Evolutionary conservation across 164 flowering plant genomes (phyloP).

Genomic region (Stephania cephalantha): DNA sequence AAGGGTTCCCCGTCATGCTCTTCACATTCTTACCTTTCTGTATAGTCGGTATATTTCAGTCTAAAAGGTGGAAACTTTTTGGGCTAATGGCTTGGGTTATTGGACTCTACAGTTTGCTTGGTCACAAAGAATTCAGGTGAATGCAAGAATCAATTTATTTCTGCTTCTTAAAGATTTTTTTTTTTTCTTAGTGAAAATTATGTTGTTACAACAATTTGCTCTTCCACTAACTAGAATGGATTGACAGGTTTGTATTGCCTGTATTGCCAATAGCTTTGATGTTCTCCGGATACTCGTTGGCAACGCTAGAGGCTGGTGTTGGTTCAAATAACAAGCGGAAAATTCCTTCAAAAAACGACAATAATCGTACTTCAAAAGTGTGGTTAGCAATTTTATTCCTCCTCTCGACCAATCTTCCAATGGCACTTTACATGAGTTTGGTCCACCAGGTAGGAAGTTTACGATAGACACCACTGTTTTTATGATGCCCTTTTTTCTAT

Average conservation of each 20-base stretch:
- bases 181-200: background rate
- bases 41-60: slow-evolving; percentile 44
- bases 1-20: slow-evolving; percentile 17
- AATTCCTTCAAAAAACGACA: slow-evolving; percentile 17
- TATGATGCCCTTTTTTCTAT: background rate
- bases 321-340: slow-evolving; percentile 22
- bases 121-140: slow-evolving; percentile 97
- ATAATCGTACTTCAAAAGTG: slow-evolving; percentile 29
- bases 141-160: background rate
- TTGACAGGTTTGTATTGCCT: slow-evolving; percentile 83
- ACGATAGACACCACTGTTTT: background rate
- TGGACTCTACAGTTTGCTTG: slow-evolving; percentile 70
- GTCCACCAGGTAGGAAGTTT: slow-evolving; percentile 73
- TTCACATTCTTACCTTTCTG: slow-evolving; percentile 25
- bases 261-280: slow-evolving; percentile 86
- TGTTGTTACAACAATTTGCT: slow-evolving; percentile 6
- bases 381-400: slow-evolving; percentile 44
- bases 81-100: slow-evolving; percentile 79
- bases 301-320: slow-evolving; percentile 26
- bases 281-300: slow-evolving; percentile 71
- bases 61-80: slow-evolving; percentile 66
- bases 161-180: background rate
- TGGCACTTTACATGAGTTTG: slow-evolving; percentile 90
- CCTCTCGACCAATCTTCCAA: slow-evolving; percentile 76
- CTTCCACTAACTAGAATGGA: slow-evolving; percentile 17